phyloP scores from a whole-genome alignment of 169 alveolate species.

The Cryptosporidium andersoni region DNA sequence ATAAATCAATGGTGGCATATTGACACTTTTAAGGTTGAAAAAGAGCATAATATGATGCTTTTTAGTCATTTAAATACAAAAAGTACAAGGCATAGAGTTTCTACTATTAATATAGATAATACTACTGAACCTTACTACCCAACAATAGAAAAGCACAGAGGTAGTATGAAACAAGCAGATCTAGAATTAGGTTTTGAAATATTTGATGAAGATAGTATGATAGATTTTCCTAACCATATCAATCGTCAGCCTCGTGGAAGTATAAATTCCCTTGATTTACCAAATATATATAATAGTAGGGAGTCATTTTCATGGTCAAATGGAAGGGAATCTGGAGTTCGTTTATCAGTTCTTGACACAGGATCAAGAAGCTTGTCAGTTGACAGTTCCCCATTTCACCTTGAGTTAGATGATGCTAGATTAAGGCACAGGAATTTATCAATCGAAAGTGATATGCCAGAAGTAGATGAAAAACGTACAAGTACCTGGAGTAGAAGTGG shows the following conservation, averaged over 20 bases:
- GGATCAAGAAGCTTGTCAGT: not conserved
- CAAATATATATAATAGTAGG: conserved; percentile 23
- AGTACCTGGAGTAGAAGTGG: conserved; percentile 55
- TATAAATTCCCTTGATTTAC: conserved; percentile 22
- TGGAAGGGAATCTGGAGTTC: conserved; percentile 10
- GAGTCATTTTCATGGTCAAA: conserved; percentile 36
- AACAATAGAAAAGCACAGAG: conserved; percentile 45
- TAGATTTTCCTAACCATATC: conserved; percentile 1
- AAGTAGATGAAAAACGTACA: conserved; percentile 24
- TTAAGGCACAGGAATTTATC: conserved; percentile 1
- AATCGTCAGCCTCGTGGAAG: conserved; percentile 16
- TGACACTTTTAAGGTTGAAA: conserved; percentile 1
- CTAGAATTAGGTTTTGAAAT: conserved; percentile 32
- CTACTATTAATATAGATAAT: not conserved
- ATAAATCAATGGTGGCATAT: conserved; percentile 51
- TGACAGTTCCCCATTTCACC: conserved; percentile 41
- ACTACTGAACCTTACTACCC: no score
- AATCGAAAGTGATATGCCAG: conserved; percentile 14
- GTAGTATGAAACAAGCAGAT: not conserved
- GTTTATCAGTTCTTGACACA: conserved; percentile 36
- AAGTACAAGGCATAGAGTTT: conserved; percentile 6
- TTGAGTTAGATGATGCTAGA: conserved; percentile 1
- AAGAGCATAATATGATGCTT: not conserved
- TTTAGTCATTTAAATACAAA: not conserved
- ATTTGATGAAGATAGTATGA: not conserved